Evolutionary conservation across 2,329 filamentous ascomycete species (phyloP).

Genomic region (Arthrobotrys megalospora): DNA sequence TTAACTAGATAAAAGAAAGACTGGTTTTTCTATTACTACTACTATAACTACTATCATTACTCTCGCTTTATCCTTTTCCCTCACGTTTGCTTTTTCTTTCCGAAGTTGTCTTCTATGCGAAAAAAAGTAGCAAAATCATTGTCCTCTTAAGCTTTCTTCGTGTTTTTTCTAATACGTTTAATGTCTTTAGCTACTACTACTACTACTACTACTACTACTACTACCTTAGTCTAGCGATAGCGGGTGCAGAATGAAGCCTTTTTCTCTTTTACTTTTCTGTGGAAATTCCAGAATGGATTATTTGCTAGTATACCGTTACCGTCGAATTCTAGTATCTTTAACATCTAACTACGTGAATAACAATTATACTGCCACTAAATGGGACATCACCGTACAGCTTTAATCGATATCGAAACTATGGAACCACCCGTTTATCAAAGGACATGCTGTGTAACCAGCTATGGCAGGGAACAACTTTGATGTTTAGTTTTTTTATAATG

Average conservation of each 20-base stretch:
- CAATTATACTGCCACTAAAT: too few species aligned
- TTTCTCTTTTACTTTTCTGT: not conserved
- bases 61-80: conserved; percentile 12
- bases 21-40: conserved; percentile 11
- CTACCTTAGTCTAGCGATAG: not conserved
- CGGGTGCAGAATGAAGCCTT: not conserved
- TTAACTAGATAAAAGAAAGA: conserved; percentile 36
- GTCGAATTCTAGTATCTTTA: too few species aligned
- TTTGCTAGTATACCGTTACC: too few species aligned
- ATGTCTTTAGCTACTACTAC: conserved; percentile 8
- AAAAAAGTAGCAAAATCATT: conserved; percentile 2
- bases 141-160: not conserved
- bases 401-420: too few species aligned
- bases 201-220: too few species aligned
- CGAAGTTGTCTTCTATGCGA: not conserved
- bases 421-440: too few species aligned
- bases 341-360: too few species aligned
- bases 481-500: not conserved
- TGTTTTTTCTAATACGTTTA: conserved; percentile 15
- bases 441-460: too few species aligned
- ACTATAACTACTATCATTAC: conserved; percentile 18
- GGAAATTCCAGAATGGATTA: too few species aligned
- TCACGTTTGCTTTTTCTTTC: not conserved
- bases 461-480: too few species aligned
- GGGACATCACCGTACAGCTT: too few species aligned